A percentile compares a stretch with the other conserved stretches of the same genome.
Evolutionary conservation across 2,329 filamentous ascomycete species (phyloP).

Genomic region (Raffaelea ambrosiae): DNA sequence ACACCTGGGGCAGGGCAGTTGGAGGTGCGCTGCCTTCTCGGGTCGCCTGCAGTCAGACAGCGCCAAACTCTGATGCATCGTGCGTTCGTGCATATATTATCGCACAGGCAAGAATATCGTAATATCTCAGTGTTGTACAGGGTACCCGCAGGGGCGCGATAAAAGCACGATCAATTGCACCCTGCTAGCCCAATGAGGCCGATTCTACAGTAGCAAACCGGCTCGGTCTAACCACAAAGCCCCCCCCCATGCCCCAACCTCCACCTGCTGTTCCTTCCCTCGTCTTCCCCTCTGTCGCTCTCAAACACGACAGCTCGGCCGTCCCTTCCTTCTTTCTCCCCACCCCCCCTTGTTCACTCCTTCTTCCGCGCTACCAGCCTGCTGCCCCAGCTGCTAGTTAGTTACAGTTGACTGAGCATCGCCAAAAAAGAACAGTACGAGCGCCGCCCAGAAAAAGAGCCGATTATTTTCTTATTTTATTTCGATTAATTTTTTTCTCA

Average conservation of each 20-base stretch:
- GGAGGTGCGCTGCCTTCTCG: no score
- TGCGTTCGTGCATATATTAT: no score
- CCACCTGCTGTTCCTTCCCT: background rate
- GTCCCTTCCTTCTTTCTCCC: background rate
- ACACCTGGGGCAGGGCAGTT: no score
- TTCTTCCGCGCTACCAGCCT: background rate
- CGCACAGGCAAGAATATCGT: background rate
- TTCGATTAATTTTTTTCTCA: background rate
- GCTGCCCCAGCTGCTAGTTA: no score
- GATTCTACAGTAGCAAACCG: background rate
- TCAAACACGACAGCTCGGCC: conserved; percentile 12
- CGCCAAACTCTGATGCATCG: no score
- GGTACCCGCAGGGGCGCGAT: background rate
- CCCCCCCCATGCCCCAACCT: conserved; percentile 4
- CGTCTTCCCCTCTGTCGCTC: conserved; percentile 4
- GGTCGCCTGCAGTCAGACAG: no score
- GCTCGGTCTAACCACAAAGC: conserved; percentile 7
- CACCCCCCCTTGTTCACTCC: conserved; percentile 3
- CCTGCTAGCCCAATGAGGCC: conserved; percentile 1
- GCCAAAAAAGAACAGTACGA: conserved; percentile 3
- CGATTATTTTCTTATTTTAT: background rate
- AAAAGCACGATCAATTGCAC: background rate
- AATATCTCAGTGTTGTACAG: no score
- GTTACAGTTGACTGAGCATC: background rate
- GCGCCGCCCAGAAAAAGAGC: background rate